A percentile compares a stretch with the other conserved stretches of the same genome.
These are phyloP conservation scores for Monosporascus sp. DNA, from an alignment of 2,329 filamentous ascomycete species.

Conservation along the genomic window DNA sequence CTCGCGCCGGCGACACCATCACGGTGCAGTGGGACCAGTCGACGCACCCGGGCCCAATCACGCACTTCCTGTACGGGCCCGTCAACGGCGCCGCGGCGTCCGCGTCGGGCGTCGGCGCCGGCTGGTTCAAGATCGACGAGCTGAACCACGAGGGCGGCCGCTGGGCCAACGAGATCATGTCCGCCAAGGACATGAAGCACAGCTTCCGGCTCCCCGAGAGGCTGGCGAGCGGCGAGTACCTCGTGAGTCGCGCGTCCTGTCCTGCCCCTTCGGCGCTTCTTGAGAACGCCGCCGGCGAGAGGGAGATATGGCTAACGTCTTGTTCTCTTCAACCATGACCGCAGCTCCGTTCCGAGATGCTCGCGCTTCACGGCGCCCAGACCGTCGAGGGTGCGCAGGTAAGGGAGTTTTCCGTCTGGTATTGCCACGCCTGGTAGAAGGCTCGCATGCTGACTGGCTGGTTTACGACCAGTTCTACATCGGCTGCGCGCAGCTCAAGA, in stretches of 20 bases:
- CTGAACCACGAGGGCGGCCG: constrained; percentile 15
- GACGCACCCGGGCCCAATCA: constrained; percentile 32
- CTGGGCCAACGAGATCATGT: constrained; percentile 23
- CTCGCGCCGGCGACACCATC: constrained; percentile 28
- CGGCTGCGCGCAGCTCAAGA: constrained; percentile 26
- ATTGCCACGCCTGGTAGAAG: no score
- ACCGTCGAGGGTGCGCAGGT: constrained; percentile 22
- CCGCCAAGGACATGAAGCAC: constrained; percentile 14
- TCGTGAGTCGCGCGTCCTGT: constrained; percentile 11
- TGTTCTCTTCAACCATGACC: no score
- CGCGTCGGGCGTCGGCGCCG: constrained; percentile 41
- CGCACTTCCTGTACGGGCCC: constrained; percentile 27
- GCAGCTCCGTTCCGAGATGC: constrained; percentile 29
- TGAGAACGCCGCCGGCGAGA: no score
- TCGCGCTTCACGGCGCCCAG: constrained; percentile 25
- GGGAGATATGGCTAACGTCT: constrained; percentile 1
- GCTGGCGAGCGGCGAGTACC: constrained; percentile 26
- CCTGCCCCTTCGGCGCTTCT: no score
- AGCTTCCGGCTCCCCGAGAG: constrained; percentile 21
- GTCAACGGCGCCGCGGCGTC: constrained; percentile 59
- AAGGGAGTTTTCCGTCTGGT: neutral
- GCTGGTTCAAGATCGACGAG: constrained; percentile 25
- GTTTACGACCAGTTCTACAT: constrained; percentile 21
- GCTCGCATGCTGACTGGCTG: no score
- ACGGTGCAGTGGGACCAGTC: constrained; percentile 34